Base-by-base conservation (phyloP, 2,329 filamentous ascomycete genomes). In the Paecilomyces niveus region DNA sequence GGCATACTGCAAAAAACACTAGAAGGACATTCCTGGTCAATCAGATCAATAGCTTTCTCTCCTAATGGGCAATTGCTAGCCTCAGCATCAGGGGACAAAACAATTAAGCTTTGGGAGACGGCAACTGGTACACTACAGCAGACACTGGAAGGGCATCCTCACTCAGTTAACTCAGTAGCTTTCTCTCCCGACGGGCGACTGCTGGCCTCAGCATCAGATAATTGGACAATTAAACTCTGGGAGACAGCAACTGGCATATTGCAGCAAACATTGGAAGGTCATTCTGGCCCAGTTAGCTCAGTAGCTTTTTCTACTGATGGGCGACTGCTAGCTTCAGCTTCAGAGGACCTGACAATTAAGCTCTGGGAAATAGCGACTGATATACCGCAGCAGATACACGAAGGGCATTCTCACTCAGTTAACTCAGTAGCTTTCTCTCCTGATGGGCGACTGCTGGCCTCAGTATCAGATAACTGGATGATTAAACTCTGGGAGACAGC, bases 101-200 rank as follows among this genome's bases (percentile, higher is more conserved):
- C 61, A 7, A 56, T 65, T 18, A 59, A 59, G 58, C 54, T 65
- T 18, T 65, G 63, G 64, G 56, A 64, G 56, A 31, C 39, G 6
- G 54, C 33, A 9, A 59, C 62, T 8, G 62, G 59, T n/a, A 35
- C 26, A n/a, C 22, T 51, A 50, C 11, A 57, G 18, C 64, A 66
- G 58, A 69, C 60, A 54, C 61, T 67, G 15, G 58, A 69, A 53
- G 62, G 60, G 18, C 62, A 67, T 59, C 52, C 54, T 13, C 3
- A 51, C n/a, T 51, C 0, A 8, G 61, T 70, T 59, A 54, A 32
- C 0, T 58, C 50, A 49, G 62, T 70, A 51, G 64, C 62, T 10
- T 71, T 71, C 63, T 72, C 68, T 6, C 61, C 56, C 5, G 65
- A 70, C 55, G 63, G 64, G 32, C 50, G 58, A 55, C 54, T 57